Base-by-base conservation (phyloP, 345 rosid genomes). In the Arabidopsis suecica region DNA sequence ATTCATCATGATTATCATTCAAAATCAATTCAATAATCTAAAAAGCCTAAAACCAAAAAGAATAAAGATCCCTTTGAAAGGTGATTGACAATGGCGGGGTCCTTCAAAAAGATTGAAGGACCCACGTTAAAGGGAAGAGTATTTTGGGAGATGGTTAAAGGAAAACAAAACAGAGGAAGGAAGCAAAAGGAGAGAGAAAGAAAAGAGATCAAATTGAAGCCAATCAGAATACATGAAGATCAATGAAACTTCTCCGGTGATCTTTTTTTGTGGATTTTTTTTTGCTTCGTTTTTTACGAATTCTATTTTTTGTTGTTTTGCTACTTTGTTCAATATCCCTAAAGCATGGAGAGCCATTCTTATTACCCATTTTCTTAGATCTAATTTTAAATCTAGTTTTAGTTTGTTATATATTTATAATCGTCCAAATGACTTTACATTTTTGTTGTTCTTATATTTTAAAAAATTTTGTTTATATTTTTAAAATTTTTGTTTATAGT, bases 41-140 rank as follows among this genome's bases (percentile, higher is more conserved):
- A 23, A 71, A 0, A 36, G 5, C 55, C 10, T 50, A 40, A 56
- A 28, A 48, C 16, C 3, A 6, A 9, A 22, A 64, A 25, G 8
- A 32, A 10, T 2, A 5, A 16, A 6, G 18, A 38, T 36, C 38
- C 38, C 1, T 6, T 55, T 4, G 2, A 12, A 16, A 13, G 5
- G 16, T 28, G 50, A 32, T 71, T 50, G 68, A 57, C 62, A 68
- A 64, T 49, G 71, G 57, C 62, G 84, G 87, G 76, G 89, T 82
- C 87, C 88, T 81, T 78, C 87, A 79, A 71, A 14, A 34, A 9
- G 18, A 13, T 71, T 71, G 90, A 83, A 86, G 90, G 88, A 84
- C 88, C 90, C 88, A 68, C 75, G 54, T 61, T 54, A 65, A 81
- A 36, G 73, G 22, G 36, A 30, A 66, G 23, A 44, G 63, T 60